Evolutionary conservation across 805 yeast species (phyloP), one percentile per base, ranked within the genome.

Genomic region (Danielozyma ontarioensis): DNA sequence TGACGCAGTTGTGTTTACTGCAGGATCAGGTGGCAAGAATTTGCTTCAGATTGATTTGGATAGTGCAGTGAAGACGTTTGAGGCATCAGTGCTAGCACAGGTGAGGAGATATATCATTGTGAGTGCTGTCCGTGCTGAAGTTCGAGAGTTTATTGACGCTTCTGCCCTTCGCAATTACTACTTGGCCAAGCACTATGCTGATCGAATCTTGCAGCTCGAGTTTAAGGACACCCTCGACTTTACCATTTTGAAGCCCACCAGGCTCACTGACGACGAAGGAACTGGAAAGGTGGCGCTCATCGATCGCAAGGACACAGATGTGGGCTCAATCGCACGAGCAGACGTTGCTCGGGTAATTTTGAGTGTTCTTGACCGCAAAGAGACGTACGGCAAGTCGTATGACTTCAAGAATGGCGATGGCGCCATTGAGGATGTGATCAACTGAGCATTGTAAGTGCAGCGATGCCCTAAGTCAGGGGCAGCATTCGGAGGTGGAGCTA

Each of bases 161-260:
- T 46, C 62, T 10, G 35, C 51, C 3, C 45, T 65, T 5, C 45
- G 72, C 27, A 52, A 70, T 17, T 78, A 79, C 55, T 78, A 68
- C 43, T 74, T 75, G 36, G 78, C 82, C 11, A 79, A 79, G 54
- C 72, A 71, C 45, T 74, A 75, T 34, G 82, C 84, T 3, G 85
- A 79, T 47, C 50, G 63, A 28, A 49, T 57, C 18, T 52, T 59
- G 39, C 61, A 57, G 28, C 42, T 69, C 33, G 66, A 68, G 35
- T 51, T 55, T 17, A 50, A 65, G 8, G 50, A 55, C 2, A 27
- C 36, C n/a, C 58, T 72, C 42, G 72, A 76, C 42, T 78, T 62
- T 59, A 78, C 83, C 1, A 75, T 78, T 31, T 50, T 78, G 29
- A 74, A 68, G 41, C 84, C 84, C 1, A 76, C 78, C 2, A 7